Evolutionary conservation across 176 grass and related monocot genomes (phyloP), one percentile per base, ranked within the genome.

Genomic region (Melocanna baccifera): DNA sequence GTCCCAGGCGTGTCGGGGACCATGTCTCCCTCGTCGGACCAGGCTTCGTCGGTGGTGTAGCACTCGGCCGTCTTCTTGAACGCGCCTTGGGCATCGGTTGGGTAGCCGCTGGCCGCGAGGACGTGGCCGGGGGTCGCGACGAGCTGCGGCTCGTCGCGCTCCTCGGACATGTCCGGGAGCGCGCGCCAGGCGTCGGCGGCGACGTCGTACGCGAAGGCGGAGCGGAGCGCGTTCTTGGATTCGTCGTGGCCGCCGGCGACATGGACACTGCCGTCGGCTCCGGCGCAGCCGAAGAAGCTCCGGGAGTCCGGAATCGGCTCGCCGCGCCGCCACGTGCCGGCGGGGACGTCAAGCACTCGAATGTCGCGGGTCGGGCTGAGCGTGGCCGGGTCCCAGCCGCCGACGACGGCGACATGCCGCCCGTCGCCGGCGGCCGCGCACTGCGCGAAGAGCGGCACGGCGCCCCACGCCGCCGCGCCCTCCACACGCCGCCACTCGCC

Each of bases 121-220:
- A 89, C 78, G 26, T 67, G 18, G 14, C 84, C 75, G 15, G 12
- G 48, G 2, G 25, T 29, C 22, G 80, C 50, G 41, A 84, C 80
- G 57, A 87, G 80, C 59, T 81, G 86, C 42, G 86, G 90, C 83
- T 94, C 89, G 87, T 94, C 92, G 42, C 92, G 83, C 84, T 94
- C 92, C 77, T 94, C 86, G 32, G 41, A 39, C 89, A 91, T 94
- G 40, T 84, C 70, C 30, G 89, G 86, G 71, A 91, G 70, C 64
- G 83, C 76, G 61, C 72, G 69, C 89, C 92, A 94, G 63, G 56
- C 83, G 36, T 89, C 86, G 34, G 48, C 29, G 5, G 71, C 56
- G 40, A 76, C 86, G 77, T 62, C 62, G 87, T 94, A 94, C 26
- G 76, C 76, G 26, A 82, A 51, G 14, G 87, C 86, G 45, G 87